Conservation (phyloP, 2,329 filamentous ascomycete species). For the Lecanicillium sp. region DNA sequence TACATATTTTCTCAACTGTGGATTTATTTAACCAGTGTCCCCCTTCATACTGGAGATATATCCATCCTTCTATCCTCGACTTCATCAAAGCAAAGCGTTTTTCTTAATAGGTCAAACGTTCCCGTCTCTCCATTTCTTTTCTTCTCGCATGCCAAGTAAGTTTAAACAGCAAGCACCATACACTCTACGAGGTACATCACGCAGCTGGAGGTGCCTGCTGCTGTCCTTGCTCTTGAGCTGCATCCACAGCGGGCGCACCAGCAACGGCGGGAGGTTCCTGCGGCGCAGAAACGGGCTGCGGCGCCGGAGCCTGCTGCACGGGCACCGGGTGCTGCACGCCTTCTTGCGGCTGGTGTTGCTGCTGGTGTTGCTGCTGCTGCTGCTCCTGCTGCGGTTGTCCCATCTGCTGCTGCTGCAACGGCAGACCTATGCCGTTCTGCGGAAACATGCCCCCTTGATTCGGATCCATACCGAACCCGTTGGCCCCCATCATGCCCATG, state of each 20-base stretch:
- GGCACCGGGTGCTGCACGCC: background rate
- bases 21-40: too few species aligned
- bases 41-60: too few species aligned
- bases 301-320: background rate
- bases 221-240: background rate
- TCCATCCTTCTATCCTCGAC: too few species aligned
- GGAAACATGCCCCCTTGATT: background rate
- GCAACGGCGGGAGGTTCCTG: background rate
- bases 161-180: too few species aligned
- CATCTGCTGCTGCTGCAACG: constrained; percentile 5
- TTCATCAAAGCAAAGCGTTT: too few species aligned
- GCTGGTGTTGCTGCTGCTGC: constrained; percentile 1
- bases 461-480: background rate
- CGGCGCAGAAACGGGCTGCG: constrained; percentile 7
- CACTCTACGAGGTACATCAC: too few species aligned
- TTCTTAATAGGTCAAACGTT: too few species aligned
- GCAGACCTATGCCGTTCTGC: background rate
- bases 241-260: too few species aligned
- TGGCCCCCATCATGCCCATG: background rate
- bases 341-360: background rate
- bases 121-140: too few species aligned
- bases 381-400: background rate
- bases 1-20: too few species aligned
- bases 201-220: background rate
- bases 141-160: too few species aligned